A percentile compares a stretch with the other conserved stretches of the same genome.
Conservation (phyloP, 495 filamentous ascomycete genomes). For the Podospora australis region DNA sequence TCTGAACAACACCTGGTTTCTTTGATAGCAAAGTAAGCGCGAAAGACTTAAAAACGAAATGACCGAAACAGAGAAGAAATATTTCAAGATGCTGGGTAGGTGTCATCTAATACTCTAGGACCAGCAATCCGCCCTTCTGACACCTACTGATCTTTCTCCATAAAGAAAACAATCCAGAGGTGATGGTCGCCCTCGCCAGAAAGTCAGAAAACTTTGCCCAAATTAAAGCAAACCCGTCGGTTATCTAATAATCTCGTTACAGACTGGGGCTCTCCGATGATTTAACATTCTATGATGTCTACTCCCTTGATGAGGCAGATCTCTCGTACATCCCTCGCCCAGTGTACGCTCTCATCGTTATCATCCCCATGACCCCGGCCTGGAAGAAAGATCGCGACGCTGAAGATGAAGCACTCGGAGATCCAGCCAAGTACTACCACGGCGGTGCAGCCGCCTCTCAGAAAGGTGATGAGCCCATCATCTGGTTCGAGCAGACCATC, state of each 20-base stretch:
- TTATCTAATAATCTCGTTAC: too few species aligned
- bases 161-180: constrained; percentile 63
- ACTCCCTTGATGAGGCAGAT: constrained; percentile 64
- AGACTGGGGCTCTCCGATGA: constrained; percentile 60
- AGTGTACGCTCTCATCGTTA: constrained; percentile 66
- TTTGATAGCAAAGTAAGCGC: too few species aligned
- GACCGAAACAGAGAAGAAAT: constrained; percentile 3
- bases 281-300: constrained; percentile 76
- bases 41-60: too few species aligned
- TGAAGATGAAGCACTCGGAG: constrained; percentile 47
- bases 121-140: background rate
- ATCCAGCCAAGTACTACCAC: constrained; percentile 6
- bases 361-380: constrained; percentile 59
- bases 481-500: constrained; percentile 93
- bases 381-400: constrained; percentile 52
- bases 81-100: constrained; percentile 14
- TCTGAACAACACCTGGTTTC: too few species aligned
- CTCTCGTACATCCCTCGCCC: constrained; percentile 69
- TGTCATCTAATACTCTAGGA: background rate
- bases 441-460: constrained; percentile 3
- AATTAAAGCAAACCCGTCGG: too few species aligned
- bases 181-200: constrained; percentile 69
- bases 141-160: too few species aligned
- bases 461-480: constrained; percentile 42
- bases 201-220: too few species aligned